Base-by-base conservation (phyloP, 148 eudicot species). In the Rhododendron vialii region DNA sequence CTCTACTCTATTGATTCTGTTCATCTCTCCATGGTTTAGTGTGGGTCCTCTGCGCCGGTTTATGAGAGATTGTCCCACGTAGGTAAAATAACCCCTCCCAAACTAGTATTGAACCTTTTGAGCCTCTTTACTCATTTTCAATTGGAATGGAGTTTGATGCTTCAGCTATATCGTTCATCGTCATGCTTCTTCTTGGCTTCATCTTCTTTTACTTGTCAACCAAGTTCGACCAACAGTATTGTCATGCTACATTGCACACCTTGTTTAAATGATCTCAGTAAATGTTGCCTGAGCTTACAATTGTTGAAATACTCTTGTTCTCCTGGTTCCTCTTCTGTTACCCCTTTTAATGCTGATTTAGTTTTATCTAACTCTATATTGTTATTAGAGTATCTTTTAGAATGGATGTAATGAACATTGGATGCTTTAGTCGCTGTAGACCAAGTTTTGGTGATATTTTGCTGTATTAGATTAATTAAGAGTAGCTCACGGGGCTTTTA, bases 141-240 rank as follows among this genome's bases (percentile, higher is more conserved):
- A 9, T 28, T 12, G 76, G 38, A 30, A 13, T 71, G 17, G 33
- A 71, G 76, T 71, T 71, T 75, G 79, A 75, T 36, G 26, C 79
- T 36, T 75, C 14, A 75, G 6, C 47, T 75, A 35, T 51, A 45
- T 50, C 30, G 30, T 71, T 12, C 13, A 47, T 48, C 12, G 26
- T 28, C 13, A 17, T n/a, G 53, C 51, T 65, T 26, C 74, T 65
- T 65, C 74, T 65, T 65, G 47, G 53, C 36, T 24, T 30, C 61
- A 47, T 83, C 85, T 69, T 48, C 80, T 71, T 84, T 48, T 51
- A 35, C 28, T 73, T 63, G 48, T 71, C 10, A 26, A 73, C 63
- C 26, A 71, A 50, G 79, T 43, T 71, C 0, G 47, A 50, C 47
- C 17, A 71, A 35, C 57, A 71, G 3, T 73, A 43, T 67, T 43